Conservation (phyloP, 371 early-diverging fungal genomes). For the Mortierella sp. region DNA sequence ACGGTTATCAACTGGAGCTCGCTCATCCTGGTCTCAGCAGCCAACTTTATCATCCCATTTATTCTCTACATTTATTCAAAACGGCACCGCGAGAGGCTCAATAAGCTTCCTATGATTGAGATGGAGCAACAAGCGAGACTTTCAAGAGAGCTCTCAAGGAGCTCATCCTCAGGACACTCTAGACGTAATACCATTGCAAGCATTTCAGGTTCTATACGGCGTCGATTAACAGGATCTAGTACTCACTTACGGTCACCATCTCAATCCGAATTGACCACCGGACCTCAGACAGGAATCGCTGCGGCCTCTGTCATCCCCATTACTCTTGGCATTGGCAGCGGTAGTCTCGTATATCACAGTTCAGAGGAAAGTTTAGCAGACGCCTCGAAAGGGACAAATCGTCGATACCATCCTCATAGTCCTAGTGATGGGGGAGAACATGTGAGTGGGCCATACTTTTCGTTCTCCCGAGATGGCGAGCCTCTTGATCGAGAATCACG, state of each 20-base stretch:
- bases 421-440: conserved; percentile 16
- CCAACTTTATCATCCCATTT: conserved; percentile 84
- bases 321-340: conserved; percentile 27
- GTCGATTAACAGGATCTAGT: conserved; percentile 25
- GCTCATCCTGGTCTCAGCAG: conserved; percentile 70
- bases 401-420: conserved; percentile 21
- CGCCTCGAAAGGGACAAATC: conserved; percentile 8
- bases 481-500: conserved; percentile 33
- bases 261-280: conserved; percentile 15
- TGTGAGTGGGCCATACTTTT: conserved; percentile 43
- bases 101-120: conserved; percentile 41
- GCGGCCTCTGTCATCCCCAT: conserved; percentile 24
- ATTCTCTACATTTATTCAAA: conserved; percentile 78
- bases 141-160: conserved; percentile 39
- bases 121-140: conserved; percentile 42
- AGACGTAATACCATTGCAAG: conserved; percentile 22
- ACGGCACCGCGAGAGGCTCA: conserved; percentile 52
- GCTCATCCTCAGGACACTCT: conserved; percentile 28
- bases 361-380: conserved; percentile 22
- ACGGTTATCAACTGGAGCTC: conserved; percentile 67
- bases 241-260: conserved; percentile 18
- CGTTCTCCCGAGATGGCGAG: conserved; percentile 42
- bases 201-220: conserved; percentile 33
- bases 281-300: conserved; percentile 20
- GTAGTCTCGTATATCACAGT: conserved; percentile 13